Evolutionary conservation across 768 basidiomycete genomes (phyloP), one percentile per base, ranked within the genome.

Genomic region (Chlorophyllum brunneum): DNA sequence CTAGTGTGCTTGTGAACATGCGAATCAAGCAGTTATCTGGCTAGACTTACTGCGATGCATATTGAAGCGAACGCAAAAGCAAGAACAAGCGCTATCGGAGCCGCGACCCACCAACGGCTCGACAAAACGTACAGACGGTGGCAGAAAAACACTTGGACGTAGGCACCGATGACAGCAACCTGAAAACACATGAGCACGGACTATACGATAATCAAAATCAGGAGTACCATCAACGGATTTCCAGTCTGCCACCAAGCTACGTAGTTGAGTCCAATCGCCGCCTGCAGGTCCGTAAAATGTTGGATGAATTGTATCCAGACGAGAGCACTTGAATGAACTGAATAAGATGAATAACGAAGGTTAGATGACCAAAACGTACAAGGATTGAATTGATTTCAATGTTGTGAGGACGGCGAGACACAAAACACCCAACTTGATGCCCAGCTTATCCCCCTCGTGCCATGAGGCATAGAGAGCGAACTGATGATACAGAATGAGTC

Each of bases 191-290:
- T n/a, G n/a, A n/a, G n/a, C n/a, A n/a, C n/a, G n/a, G n/a, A n/a
- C n/a, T n/a, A n/a, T n/a, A n/a, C n/a, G n/a, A n/a, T n/a, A n/a
- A n/a, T n/a, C n/a, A n/a, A n/a, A n/a, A 10, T 40, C 5, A 5
- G 38, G 20, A 22, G n/a, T 36, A 69, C 68, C 61, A 69, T 67
- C 7, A 69, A 44, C 1, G 61, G 48, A 37, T 63, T 67, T 4
- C 66, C 66, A 0, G 63, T 55, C 54, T 66, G 62, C 64, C 65
- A 69, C 69, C 69, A 70, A 3, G 62, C 48, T 2, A 66, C 66
- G 46, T 65, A 67, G 30, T 58, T 65, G 23, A 68, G 54, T 11
- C 55, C 29, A 41, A 69, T 63, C 0, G 68, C 69, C 0, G 61
- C 65, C 0, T 63, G 24, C 6, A 68, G 48, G 39, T 67, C 67